Evolutionary conservation across 164 flowering plant genomes (phyloP), one percentile per base, ranked within the genome.

Genomic region (Euptelea pleiosperma): DNA sequence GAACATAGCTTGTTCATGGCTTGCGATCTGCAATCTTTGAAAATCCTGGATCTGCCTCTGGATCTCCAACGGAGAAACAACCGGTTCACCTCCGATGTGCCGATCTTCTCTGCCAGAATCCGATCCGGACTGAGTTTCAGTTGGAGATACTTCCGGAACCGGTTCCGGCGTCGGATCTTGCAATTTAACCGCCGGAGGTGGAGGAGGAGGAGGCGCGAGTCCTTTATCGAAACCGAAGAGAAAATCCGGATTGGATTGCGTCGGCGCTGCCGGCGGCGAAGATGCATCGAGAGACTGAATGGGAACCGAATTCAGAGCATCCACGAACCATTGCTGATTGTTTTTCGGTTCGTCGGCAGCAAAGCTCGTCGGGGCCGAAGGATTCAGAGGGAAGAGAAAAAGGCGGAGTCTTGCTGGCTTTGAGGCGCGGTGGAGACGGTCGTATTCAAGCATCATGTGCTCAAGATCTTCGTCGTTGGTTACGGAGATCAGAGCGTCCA

Each of bases 391-490:
- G 30, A 89, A 84, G 14, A 86, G 57, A 55, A 89, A 86, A 1
- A 89, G 46, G 49, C 94, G 54, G 19, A 89, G 69, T 51, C 96
- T 56, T 0, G 86, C 87, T 3, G 91, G 94, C 75, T 78, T 83
- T 2, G 89, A 73, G 3, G 68, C 59, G 3, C 82, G 76, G 26
- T 60, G 51, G 24, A 89, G 61, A 10, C 96, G 87, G 57, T 89
- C 93, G 50, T 86, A 86, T 66, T 89, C 96, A 8, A 66, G 44
- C 89, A 86, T 81, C 91, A 89, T 83, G 67, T 89, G 94, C 42
- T 84, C 91, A 36, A 89, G 77, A 66, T 89, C 96, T 49, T 89
- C 96, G 16, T 85, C 89, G 43, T 80, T 83, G 29, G 87, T 89
- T 9, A 89, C 91, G 11, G 96, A 86, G 35, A 86, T 83, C 61